Evolutionary conservation across 768 basidiomycete genomes (phyloP).

Genomic region (Clathrus columnatus): DNA sequence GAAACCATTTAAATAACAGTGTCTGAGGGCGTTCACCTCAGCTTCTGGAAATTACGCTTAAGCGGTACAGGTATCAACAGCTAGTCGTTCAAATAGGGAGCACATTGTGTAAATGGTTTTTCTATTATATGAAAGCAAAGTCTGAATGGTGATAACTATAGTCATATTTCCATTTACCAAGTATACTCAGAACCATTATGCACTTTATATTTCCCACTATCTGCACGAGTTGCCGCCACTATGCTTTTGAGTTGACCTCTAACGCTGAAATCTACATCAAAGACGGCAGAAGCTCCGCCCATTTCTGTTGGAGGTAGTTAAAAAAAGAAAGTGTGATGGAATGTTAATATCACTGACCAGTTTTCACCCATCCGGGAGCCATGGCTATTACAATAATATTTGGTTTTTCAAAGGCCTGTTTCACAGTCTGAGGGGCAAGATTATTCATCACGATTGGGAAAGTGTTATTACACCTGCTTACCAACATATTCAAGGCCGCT

Average conservation of each 20-base stretch:
- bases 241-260: conserved; percentile 22
- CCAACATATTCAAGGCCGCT: conserved; percentile 33
- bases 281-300: conserved; percentile 24
- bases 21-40: too few species aligned
- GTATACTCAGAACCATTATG: conserved; percentile 23
- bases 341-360: conserved; percentile 17
- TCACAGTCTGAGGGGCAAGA: conserved; percentile 26
- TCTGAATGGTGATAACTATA: too few species aligned
- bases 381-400: conserved; percentile 25
- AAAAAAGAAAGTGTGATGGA: not conserved
- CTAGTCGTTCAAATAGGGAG: too few species aligned
- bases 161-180: conserved; percentile 21
- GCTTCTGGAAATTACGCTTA: too few species aligned
- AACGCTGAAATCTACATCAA: conserved; percentile 26
- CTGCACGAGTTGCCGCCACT: conserved; percentile 16
- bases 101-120: too few species aligned
- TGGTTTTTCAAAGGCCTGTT: conserved; percentile 27
- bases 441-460: conserved; percentile 9
- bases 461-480: conserved; percentile 13
- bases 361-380: conserved; percentile 34
- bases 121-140: too few species aligned
- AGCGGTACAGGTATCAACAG: too few species aligned
- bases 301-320: conserved; percentile 18
- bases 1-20: too few species aligned
- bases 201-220: conserved; percentile 25